Evolutionary conservation across 1,139 yeast species (phyloP), one percentile per base, ranked within the genome.

Genomic region (Schwanniomyces etchellsii): DNA sequence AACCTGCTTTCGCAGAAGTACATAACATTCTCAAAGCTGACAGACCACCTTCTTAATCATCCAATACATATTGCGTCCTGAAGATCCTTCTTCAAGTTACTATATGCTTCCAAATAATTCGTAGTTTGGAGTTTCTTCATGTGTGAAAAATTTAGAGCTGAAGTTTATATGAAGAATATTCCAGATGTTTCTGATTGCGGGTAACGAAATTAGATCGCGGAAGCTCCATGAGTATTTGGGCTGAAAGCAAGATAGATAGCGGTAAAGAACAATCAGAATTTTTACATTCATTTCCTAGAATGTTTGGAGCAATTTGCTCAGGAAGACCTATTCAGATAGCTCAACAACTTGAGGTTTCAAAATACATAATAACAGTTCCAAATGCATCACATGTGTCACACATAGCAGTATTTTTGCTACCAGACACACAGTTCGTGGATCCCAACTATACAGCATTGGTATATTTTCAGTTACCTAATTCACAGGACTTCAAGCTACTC

Each of bases 401-500:
- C 48, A 67, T 86, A 31, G 81, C 91, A 3, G 62, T 86, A 13
- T 86, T 86, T 47, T 60, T 84, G 24, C 65, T 86, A 7, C 96
- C 96, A 2, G 82, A 77, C 34, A 61, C 76, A 18, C 61, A 55
- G 39, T 63, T 64, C 35, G 64, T 83, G 28, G 95, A 89, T 33
- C 70, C 76, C 2, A 73, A 72, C 31, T 81, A 67, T 45, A 78
- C 91, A 1, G 97, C 96, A 0, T 68, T 89, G 28, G 85, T 91
- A 3, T 91, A 83, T 55, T 89, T 88, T 56, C 95, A 91, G 51
- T 58, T 88, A 34, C 95, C 95, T 2, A 70, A 70, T 16, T 46
- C 61, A 12, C 50, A 52, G 31, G 96, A 84, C 22, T 91, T 86
- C 57, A 75, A 76, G 42, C 59, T 91, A 13, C 70, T 91, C 28